phyloP scores from a whole-genome alignment of 164 flowering plant species.

The Dillenia turbinata region DNA sequence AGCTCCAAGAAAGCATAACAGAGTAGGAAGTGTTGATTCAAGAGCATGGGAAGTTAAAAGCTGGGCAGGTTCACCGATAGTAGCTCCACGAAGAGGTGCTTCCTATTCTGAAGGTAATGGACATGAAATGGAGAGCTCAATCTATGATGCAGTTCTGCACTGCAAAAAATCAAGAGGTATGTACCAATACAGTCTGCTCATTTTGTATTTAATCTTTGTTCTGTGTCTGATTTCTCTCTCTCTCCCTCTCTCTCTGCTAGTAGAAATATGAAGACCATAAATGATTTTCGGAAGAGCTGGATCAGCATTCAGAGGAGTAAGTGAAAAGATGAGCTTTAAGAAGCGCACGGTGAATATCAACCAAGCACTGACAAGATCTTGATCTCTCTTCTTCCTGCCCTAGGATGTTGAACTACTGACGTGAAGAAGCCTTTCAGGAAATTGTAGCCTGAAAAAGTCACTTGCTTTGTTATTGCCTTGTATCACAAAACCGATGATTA shows the following conservation, averaged over 20 bases:
- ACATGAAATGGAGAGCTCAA: slow-evolving; percentile 39
- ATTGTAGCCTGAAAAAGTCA: no score
- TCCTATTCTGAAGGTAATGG: slow-evolving; percentile 14
- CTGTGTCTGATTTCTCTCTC: not conserved
- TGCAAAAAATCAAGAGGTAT: slow-evolving; percentile 64
- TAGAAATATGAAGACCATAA: slow-evolving; percentile 20
- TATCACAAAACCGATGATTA: no score
- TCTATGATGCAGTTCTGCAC: slow-evolving; percentile 66
- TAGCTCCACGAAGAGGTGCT: slow-evolving; percentile 18
- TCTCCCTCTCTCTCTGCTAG: not conserved
- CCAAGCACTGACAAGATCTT: no score
- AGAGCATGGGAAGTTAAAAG: slow-evolving; percentile 11
- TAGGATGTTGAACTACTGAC: no score
- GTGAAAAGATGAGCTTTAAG: not conserved
- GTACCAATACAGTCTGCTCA: not conserved
- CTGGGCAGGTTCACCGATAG: not conserved
- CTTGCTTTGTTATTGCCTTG: no score
- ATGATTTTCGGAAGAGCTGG: not conserved
- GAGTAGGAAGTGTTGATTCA: slow-evolving; percentile 17
- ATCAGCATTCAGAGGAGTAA: not conserved
- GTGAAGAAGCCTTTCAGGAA: no score
- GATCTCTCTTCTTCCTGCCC: no score
- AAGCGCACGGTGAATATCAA: no score
- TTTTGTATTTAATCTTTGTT: not conserved
- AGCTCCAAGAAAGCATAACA: slow-evolving; percentile 7